phyloP scores from a whole-genome alignment of 257 asterid genomes.

The Thymus mandschuricus region DNA sequence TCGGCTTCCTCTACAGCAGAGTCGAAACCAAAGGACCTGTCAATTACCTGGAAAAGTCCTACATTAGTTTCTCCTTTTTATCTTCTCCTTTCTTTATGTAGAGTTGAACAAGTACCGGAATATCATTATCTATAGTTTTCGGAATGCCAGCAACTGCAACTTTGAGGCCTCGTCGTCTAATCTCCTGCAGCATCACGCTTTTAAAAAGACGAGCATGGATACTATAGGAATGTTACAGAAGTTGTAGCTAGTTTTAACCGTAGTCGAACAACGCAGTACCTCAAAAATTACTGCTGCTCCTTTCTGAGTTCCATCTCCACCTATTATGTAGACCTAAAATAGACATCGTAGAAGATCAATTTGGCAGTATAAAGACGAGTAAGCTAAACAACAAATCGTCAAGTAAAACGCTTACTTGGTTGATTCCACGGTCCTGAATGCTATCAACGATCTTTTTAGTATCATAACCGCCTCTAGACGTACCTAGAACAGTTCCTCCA shows the following conservation, averaged over 20 bases:
- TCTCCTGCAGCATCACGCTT: slow-evolving; percentile 54
- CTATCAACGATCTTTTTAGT: slow-evolving; percentile 88
- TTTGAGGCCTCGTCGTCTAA: slow-evolving; percentile 79
- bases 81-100: not conserved
- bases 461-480: slow-evolving; percentile 85
- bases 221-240: not conserved
- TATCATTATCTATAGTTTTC: slow-evolving; percentile 91
- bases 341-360: not conserved
- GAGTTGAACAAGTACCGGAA: slow-evolving; percentile 54
- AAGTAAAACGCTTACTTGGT: slow-evolving; percentile 55
- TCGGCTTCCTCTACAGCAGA: slow-evolving; percentile 98
- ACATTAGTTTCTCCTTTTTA: not conserved
- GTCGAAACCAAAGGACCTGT: slow-evolving; percentile 91
- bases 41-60: slow-evolving; percentile 63
- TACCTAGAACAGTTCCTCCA: slow-evolving; percentile 87
- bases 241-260: not conserved
- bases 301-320: slow-evolving; percentile 96
- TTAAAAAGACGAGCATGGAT: no score
- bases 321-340: slow-evolving; percentile 79
- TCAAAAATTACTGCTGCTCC: slow-evolving; percentile 91
- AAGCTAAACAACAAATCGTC: not conserved
- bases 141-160: slow-evolving; percentile 88
- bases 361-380: not conserved
- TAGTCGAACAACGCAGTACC: slow-evolving; percentile 44
- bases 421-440: slow-evolving; percentile 93